Evolutionary conservation across 1,284 basidiomycete species (phyloP).

Genomic region (Cystobasidium pallidum): DNA sequence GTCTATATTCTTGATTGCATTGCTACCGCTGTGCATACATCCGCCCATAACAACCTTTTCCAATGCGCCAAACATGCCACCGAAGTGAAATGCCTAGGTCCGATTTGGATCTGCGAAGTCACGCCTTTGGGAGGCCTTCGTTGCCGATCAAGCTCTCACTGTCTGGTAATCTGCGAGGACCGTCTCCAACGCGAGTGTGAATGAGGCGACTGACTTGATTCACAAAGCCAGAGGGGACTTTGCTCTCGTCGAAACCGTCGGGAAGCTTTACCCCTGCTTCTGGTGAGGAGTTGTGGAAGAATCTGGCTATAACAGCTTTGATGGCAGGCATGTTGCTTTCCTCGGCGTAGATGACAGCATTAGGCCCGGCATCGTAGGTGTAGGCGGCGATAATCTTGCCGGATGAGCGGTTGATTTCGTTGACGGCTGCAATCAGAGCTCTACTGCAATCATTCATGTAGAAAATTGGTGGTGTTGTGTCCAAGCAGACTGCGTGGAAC

Average conservation of each 20-base stretch:
- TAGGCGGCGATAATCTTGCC: conserved; percentile 80
- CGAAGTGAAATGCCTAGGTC: too few relatives aligned
- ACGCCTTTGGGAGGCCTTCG: conserved; percentile 58
- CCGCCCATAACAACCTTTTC: too few relatives aligned
- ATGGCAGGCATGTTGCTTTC: conserved; percentile 77
- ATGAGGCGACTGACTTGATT: conserved; percentile 85
- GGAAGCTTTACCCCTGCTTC: conserved; percentile 59
- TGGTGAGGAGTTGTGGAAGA: conserved; percentile 66
- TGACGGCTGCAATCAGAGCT: conserved; percentile 79
- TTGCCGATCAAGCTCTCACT: conserved; percentile 58
- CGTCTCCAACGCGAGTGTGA: conserved; percentile 87
- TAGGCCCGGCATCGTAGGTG: conserved; percentile 97
- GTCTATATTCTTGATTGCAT: background rate
- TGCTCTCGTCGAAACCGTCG: conserved; percentile 74
- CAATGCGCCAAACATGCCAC: too few relatives aligned
- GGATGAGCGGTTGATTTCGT: conserved; percentile 89
- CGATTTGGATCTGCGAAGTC: too few relatives aligned
- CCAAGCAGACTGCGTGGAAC: conserved; percentile 97
- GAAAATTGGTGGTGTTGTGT: conserved; percentile 96
- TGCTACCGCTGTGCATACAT: background rate
- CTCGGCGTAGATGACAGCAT: conserved; percentile 93
- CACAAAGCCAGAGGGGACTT: conserved; percentile 69
- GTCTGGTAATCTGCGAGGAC: conserved; percentile 65
- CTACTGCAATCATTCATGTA: conserved; percentile 97
- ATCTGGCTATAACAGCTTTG: conserved; percentile 71